Conservation (phyloP, 176 grass and related monocot species). For the Avena sativa region DNA sequence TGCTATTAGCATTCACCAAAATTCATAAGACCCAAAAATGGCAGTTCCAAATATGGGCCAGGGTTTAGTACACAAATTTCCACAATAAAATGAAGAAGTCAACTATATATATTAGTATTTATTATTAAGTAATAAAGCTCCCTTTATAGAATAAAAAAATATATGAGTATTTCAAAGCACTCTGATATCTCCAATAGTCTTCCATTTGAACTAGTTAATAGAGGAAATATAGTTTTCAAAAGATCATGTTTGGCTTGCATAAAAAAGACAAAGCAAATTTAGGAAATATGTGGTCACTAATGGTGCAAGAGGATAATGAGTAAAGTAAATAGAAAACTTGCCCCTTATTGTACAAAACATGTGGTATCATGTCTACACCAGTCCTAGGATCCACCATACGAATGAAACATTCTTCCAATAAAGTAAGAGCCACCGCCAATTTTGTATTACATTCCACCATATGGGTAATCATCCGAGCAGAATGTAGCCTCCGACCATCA, state of each 20-base stretch:
- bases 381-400: conserved; percentile 88
- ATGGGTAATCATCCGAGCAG: conserved; percentile 63
- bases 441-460: conserved; percentile 85
- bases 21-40: conserved; percentile 2
- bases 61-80: conserved; percentile 19
- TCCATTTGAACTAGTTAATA: conserved; percentile 3
- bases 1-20: conserved; percentile 11
- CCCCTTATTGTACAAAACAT: conserved; percentile 91
- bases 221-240: background rate
- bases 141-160: no score
- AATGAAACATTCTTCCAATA: conserved; percentile 94
- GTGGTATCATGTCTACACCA: conserved; percentile 89
- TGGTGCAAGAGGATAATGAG: background rate
- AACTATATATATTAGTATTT: background rate
- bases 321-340: conserved; percentile 42
- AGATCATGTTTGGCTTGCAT: background rate
- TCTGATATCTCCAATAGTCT: background rate
- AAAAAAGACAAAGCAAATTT: no score
- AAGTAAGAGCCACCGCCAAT: conserved; percentile 82
- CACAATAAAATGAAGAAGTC: conserved; percentile 35
- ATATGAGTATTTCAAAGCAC: background rate
- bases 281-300: no score
- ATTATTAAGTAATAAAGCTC: no score
- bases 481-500: conserved; percentile 68
- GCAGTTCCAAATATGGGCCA: background rate